phyloP scores from a whole-genome alignment of 1,284 basidiomycete genomes.

The Prillingera fragicola region DNA sequence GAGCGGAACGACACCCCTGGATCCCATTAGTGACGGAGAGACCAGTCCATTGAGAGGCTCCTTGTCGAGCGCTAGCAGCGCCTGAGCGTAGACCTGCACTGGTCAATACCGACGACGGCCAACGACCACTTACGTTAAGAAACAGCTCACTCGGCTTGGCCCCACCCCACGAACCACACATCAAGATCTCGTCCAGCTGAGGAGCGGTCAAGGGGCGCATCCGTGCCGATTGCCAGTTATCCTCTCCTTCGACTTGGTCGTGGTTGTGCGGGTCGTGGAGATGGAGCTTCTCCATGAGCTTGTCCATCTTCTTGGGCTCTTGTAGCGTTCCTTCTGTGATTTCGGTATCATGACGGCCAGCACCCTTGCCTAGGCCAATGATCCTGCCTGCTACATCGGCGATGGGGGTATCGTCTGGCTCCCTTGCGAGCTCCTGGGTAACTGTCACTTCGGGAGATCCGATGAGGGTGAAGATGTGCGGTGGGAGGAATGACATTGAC shows the following conservation, averaged over 20 bases:
- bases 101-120: neutral
- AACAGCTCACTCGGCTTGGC: conserved; percentile 18
- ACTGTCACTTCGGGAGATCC: no score
- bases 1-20: conserved; percentile 55
- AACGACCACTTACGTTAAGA: conserved; percentile 17
- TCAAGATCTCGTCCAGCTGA: conserved; percentile 18
- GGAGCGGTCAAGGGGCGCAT: conserved; percentile 18
- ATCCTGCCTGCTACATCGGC: no score
- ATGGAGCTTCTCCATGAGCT: no score
- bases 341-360: no score
- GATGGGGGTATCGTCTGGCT: no score
- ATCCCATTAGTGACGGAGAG: conserved; percentile 54
- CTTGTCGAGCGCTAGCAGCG: conserved; percentile 45
- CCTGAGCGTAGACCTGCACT: conserved; percentile 21
- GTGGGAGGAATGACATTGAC: no score
- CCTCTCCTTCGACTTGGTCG: conserved; percentile 6
- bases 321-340: no score
- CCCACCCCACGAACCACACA: conserved; percentile 18
- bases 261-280: no score
- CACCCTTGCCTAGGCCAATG: no score
- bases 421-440: no score
- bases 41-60: conserved; percentile 54
- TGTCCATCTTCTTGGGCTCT: no score
- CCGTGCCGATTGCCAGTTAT: conserved; percentile 17
- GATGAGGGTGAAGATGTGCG: no score